A percentile compares a stretch with the other conserved stretches of the same genome.
phyloP scores from a whole-genome alignment of 768 basidiomycete genomes.

The Auricularia heimuer region DNA sequence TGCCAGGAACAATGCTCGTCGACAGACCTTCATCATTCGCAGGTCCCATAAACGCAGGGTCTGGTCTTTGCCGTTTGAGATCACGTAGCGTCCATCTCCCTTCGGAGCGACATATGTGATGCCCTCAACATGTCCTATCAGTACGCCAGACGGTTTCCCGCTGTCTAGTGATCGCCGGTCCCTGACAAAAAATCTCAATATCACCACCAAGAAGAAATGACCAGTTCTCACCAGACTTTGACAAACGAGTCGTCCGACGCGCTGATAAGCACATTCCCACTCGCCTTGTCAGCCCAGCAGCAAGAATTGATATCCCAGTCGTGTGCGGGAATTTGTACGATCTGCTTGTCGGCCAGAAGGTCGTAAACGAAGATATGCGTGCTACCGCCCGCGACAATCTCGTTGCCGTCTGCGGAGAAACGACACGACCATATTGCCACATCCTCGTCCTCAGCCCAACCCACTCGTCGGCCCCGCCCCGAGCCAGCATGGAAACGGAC shows the following conservation, averaged over 20 bases:
- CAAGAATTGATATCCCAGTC: constrained; percentile 88
- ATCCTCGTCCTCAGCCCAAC: constrained; percentile 21
- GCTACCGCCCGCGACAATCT: constrained; percentile 86
- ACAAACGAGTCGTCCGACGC: constrained; percentile 91
- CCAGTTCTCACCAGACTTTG: constrained; percentile 74
- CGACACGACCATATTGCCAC: constrained; percentile 88
- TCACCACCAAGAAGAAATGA: background rate
- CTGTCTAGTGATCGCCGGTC: constrained; percentile 40
- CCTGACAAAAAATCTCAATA: constrained; percentile 24
- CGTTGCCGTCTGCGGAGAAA: constrained; percentile 93
- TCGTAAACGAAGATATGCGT: constrained; percentile 77
- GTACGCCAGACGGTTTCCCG: constrained; percentile 78
- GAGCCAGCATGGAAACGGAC: constrained; percentile 35
- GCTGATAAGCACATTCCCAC: constrained; percentile 89
- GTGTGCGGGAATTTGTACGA: constrained; percentile 83
- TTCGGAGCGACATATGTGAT: constrained; percentile 92
- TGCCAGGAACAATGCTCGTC: background rate
- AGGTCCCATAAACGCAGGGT: constrained; percentile 87
- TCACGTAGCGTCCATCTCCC: constrained; percentile 90
- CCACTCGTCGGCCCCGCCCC: constrained; percentile 18
- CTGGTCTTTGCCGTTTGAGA: constrained; percentile 96
- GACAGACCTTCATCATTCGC: constrained; percentile 73
- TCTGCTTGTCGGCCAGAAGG: constrained; percentile 64
- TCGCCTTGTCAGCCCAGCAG: constrained; percentile 89
- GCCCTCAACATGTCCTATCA: constrained; percentile 93